phyloP scores from a whole-genome alignment of 1,139 yeast genomes.

The Eremothecium gossypii region DNA sequence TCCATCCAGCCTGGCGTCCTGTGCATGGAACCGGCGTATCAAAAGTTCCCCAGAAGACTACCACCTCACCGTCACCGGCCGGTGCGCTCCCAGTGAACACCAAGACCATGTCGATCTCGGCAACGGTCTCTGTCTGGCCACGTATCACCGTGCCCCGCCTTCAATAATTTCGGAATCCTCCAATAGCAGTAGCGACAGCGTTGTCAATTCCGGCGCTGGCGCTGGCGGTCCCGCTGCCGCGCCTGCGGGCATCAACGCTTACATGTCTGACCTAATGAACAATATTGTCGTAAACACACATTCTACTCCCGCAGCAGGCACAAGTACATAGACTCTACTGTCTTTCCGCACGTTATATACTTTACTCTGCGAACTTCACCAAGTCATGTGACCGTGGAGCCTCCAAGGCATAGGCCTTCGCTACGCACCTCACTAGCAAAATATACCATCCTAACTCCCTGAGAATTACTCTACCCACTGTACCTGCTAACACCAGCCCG shows the following conservation, averaged over 20 bases:
- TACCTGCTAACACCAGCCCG: no score
- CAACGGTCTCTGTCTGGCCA: slow-evolving; percentile 26
- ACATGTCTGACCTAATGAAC: slow-evolving; percentile 24
- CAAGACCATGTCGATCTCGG: slow-evolving; percentile 26
- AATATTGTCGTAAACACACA: slow-evolving; percentile 1
- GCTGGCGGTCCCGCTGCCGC: slow-evolving; percentile 1
- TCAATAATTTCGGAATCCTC: slow-evolving; percentile 23
- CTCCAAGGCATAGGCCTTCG: no score
- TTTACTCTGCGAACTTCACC: no score
- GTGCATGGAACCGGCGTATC: slow-evolving; percentile 24
- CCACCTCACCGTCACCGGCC: not conserved
- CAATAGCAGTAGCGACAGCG: slow-evolving; percentile 13
- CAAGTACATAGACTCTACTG: no score
- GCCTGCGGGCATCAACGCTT: slow-evolving; percentile 17
- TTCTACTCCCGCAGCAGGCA: no score
- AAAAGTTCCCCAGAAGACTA: slow-evolving; percentile 10
- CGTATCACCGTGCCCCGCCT: slow-evolving; percentile 27
- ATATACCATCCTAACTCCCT: no score
- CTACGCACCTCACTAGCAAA: no score
- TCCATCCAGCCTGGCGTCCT: slow-evolving; percentile 29
- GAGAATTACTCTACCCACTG: no score
- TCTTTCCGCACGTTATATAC: no score
- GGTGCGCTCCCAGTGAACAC: not conserved
- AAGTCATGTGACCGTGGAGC: no score
- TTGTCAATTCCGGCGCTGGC: slow-evolving; percentile 5